These are phyloP conservation scores for Metroxylon sagu DNA, from an alignment of 176 grass and related monocot genomes.

Conservation along the genomic window DNA sequence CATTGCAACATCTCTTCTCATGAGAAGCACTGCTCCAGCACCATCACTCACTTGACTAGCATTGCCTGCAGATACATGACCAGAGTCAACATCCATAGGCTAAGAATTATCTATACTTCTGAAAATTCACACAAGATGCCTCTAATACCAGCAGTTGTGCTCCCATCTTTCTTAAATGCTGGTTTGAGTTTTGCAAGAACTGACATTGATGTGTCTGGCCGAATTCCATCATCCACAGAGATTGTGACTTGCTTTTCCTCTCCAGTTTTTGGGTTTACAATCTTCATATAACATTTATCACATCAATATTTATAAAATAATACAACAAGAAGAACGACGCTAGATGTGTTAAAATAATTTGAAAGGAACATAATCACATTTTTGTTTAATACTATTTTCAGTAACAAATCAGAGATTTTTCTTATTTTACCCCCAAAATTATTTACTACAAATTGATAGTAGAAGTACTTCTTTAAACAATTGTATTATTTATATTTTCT, in stretches of 20 bases:
- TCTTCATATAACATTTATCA: constrained; percentile 31
- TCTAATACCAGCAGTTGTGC: constrained; percentile 73
- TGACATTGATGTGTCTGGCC: constrained; percentile 46
- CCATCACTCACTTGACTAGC: constrained; percentile 95
- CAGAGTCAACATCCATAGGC: no score
- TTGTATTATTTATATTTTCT: no score
- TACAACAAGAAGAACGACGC: no score
- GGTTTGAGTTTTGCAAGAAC: constrained; percentile 79
- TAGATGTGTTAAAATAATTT: no score
- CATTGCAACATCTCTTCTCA: constrained; percentile 80
- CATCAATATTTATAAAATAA: constrained; percentile 9
- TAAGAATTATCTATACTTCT: no score
- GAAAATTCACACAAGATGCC: constrained; percentile 1
- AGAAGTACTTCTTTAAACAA: no score
- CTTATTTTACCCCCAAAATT: no score
- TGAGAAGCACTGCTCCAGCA: constrained; percentile 73
- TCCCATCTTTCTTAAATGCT: constrained; percentile 83
- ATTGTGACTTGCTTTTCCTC: constrained; percentile 55
- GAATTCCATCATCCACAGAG: constrained; percentile 78
- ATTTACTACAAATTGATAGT: no score
- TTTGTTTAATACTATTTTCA: no score
- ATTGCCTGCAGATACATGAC: constrained; percentile 40
- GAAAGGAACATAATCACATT: no score
- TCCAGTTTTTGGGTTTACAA: constrained; percentile 76
- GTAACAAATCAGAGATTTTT: no score